These are phyloP conservation scores for Talaromyces sp. DNA, from an alignment of 2,329 filamentous ascomycete species.

Conservation along the genomic window DNA sequence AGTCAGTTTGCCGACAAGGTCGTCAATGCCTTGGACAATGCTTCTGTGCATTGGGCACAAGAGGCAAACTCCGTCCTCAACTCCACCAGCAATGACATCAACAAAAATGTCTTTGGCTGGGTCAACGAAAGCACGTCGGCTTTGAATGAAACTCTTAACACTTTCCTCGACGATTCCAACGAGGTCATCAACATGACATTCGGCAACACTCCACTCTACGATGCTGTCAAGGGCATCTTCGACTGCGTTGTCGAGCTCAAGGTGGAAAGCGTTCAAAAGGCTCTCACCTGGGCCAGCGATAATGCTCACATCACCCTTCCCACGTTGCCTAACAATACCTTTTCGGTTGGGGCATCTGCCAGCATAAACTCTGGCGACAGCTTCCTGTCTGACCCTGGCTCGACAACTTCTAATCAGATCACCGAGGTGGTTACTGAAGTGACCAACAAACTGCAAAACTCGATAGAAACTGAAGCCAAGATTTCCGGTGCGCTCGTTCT, in stretches of 20 bases:
- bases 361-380: slow-evolving; percentile 47
- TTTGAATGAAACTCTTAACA: slow-evolving; percentile 78
- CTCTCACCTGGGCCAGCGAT: slow-evolving; percentile 88
- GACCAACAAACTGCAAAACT: slow-evolving; percentile 59
- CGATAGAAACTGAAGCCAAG: slow-evolving; percentile 70
- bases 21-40: slow-evolving; percentile 63
- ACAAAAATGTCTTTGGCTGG: slow-evolving; percentile 78
- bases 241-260: slow-evolving; percentile 86
- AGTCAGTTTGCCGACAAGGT: slow-evolving; percentile 75
- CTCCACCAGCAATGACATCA: slow-evolving; percentile 64
- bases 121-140: slow-evolving; percentile 77
- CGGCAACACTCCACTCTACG: slow-evolving; percentile 72
- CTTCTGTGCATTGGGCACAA: slow-evolving; percentile 70
- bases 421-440: slow-evolving; percentile 69
- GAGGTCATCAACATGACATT: slow-evolving; percentile 71
- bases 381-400: slow-evolving; percentile 73
- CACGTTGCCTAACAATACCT: slow-evolving; percentile 69
- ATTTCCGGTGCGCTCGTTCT: slow-evolving; percentile 70
- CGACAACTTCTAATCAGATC: slow-evolving; percentile 73
- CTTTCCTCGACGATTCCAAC: slow-evolving; percentile 72
- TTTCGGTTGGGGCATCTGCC: slow-evolving; percentile 69
- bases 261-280: slow-evolving; percentile 75
- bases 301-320: slow-evolving; percentile 80
- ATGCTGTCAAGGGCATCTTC: slow-evolving; percentile 72
- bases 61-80: slow-evolving; percentile 69